Percentiles rank a stretch among this genome's conserved stretches.
Conservation (phyloP, 768 basidiomycete genomes). For the Mycena albidolilacea region DNA sequence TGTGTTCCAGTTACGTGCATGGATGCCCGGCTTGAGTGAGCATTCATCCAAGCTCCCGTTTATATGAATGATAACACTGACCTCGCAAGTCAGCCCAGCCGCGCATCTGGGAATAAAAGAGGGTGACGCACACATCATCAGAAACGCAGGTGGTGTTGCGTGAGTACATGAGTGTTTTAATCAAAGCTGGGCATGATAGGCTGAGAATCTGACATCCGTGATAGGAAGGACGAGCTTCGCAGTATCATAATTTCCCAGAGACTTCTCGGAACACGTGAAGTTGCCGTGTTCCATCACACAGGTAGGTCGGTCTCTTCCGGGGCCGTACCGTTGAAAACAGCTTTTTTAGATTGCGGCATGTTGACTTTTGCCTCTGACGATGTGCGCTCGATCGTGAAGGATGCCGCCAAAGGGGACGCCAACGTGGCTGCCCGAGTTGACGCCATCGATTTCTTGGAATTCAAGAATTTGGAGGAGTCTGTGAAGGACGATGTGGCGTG, state of each 20-base stretch:
- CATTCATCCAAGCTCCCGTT: background rate
- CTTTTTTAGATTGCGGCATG: constrained; percentile 72
- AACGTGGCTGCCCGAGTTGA: constrained; percentile 42
- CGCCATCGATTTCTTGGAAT: constrained; percentile 69
- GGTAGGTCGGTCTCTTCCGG: background rate
- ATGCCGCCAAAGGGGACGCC: constrained; percentile 52
- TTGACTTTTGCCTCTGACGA: constrained; percentile 68
- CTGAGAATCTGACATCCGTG: background rate
- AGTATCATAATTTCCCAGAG: constrained; percentile 81
- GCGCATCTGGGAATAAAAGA: constrained; percentile 62
- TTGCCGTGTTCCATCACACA: constrained; percentile 80
- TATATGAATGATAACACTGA: background rate
- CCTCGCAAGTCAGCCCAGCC: constrained; percentile 49
- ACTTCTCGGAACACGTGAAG: constrained; percentile 79
- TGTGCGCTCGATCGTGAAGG: constrained; percentile 66
- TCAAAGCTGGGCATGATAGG: background rate
- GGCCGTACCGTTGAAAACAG: background rate
- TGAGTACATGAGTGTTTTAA: constrained; percentile 31
- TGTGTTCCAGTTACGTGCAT: constrained; percentile 63
- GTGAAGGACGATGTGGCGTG: constrained; percentile 72
- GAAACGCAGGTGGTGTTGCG: constrained; percentile 56
- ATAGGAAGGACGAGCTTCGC: constrained; percentile 74
- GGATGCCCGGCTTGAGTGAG: constrained; percentile 68
- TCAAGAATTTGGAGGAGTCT: constrained; percentile 64
- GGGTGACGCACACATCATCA: constrained; percentile 69